phyloP scores from a whole-genome alignment of 345 rosid genomes.

The Iberis pinnata region DNA sequence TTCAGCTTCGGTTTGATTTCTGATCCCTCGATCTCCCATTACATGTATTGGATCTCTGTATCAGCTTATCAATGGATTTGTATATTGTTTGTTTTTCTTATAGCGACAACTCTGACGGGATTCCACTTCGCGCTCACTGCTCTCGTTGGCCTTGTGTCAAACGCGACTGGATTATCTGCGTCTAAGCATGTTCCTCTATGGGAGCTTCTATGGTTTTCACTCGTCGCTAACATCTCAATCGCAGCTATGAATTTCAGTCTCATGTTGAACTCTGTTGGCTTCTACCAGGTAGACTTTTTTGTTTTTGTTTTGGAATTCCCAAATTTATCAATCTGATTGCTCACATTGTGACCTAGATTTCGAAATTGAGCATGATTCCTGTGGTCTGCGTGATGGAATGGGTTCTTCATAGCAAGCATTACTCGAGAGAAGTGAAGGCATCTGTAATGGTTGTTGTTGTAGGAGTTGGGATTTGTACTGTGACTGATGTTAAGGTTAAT shows the following conservation, averaged over 20 bases:
- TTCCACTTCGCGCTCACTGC: constrained; percentile 91
- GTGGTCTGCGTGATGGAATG: constrained; percentile 96
- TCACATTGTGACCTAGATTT: constrained; percentile 38
- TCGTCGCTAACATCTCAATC: constrained; percentile 79
- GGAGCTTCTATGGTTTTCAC: constrained; percentile 96
- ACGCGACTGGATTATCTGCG: constrained; percentile 73
- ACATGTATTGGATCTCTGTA: background rate
- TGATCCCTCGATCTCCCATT: background rate
- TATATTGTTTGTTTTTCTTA: too few relatives aligned
- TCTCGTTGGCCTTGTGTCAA: constrained; percentile 71
- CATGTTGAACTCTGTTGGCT: constrained; percentile 95
- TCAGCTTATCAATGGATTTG: background rate
- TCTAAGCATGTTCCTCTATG: constrained; percentile 81
- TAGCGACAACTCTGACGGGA: constrained; percentile 90
- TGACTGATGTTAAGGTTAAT: constrained; percentile 90
- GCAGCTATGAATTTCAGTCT: constrained; percentile 92
- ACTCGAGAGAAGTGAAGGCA: constrained; percentile 71
- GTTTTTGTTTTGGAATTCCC: too few relatives aligned
- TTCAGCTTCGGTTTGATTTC: constrained; percentile 64
- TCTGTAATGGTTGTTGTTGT: constrained; percentile 80
- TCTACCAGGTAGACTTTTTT: constrained; percentile 58
- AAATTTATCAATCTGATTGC: too few relatives aligned
- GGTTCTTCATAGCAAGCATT: constrained; percentile 77
- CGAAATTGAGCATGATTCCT: constrained; percentile 95
- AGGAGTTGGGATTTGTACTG: constrained; percentile 94